A percentile compares a stretch with the other conserved stretches of the same genome.
phyloP scores from a whole-genome alignment of 257 asterid species.

The Solanum appendiculatum region DNA sequence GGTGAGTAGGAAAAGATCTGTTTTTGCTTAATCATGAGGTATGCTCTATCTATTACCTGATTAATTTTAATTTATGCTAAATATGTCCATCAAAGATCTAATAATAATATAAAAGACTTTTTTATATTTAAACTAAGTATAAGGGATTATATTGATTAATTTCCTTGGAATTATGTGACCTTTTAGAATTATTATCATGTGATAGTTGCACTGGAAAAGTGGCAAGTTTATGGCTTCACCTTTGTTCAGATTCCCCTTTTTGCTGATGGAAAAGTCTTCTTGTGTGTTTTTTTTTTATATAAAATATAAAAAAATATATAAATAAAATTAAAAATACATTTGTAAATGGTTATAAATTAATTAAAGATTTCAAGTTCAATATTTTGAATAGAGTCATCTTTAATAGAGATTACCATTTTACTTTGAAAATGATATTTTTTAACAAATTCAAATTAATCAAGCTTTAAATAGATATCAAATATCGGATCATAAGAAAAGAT shows the following conservation, averaged over 20 bases:
- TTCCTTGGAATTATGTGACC: neutral
- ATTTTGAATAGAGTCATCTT: fast-evolving
- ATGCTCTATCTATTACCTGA: neutral
- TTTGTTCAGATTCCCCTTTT: neutral
- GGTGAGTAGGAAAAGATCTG: neutral
- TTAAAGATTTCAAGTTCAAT: neutral
- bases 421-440: neutral
- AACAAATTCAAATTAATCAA: neutral
- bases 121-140: neutral
- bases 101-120: neutral
- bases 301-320: no score
- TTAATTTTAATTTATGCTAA: neutral
- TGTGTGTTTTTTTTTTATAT: neutral
- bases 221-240: neutral
- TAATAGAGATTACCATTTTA: neutral
- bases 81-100: neutral
- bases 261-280: neutral
- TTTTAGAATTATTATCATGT: neutral
- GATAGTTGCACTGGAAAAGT: neutral
- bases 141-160: neutral
- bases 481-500: neutral
- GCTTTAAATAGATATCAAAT: neutral
- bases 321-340: neutral
- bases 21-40: neutral
- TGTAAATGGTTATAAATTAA: neutral